Percentiles rank a stretch among this genome's conserved stretches.
Evolutionary conservation across 225 moss, liverwort and hornwort species (phyloP).

Genomic region (Anthoceros angustus): DNA sequence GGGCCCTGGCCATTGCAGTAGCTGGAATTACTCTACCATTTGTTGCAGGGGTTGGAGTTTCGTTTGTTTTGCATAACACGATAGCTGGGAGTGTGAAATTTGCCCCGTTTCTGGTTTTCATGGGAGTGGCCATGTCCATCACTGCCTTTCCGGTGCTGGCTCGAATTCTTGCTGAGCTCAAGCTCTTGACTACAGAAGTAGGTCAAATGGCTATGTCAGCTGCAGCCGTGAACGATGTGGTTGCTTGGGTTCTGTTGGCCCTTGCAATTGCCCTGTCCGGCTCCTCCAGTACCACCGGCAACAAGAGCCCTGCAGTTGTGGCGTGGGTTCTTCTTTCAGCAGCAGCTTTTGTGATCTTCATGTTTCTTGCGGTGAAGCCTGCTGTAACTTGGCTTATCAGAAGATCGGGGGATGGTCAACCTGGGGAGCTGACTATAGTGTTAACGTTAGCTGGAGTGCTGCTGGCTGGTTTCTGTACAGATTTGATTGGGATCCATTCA

Average conservation of each 20-base stretch:
- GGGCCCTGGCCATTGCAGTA: neutral
- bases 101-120: neutral
- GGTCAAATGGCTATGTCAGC: slow-evolving; percentile 46
- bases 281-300: slow-evolving; percentile 15
- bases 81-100: neutral
- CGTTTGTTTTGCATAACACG: neutral
- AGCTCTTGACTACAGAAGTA: slow-evolving; percentile 21
- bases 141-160: neutral
- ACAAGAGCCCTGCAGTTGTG: slow-evolving; percentile 17
- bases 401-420: slow-evolving; percentile 9
- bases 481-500: slow-evolving; percentile 39
- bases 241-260: slow-evolving; percentile 43
- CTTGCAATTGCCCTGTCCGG: slow-evolving; percentile 35
- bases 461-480: slow-evolving; percentile 38
- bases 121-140: slow-evolving; percentile 1
- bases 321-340: slow-evolving; percentile 32
- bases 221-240: slow-evolving; percentile 39
- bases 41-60: neutral
- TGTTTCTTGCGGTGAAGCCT: slow-evolving; percentile 31
- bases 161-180: slow-evolving; percentile 1
- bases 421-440: slow-evolving; percentile 24
- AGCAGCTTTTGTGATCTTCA: slow-evolving; percentile 27
- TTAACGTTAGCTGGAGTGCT: slow-evolving; percentile 26
- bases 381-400: slow-evolving; percentile 24
- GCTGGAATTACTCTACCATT: neutral